Conservation (phyloP, 2,329 filamentous ascomycete genomes). For the Ophiostoma novo-ulmi region DNA sequence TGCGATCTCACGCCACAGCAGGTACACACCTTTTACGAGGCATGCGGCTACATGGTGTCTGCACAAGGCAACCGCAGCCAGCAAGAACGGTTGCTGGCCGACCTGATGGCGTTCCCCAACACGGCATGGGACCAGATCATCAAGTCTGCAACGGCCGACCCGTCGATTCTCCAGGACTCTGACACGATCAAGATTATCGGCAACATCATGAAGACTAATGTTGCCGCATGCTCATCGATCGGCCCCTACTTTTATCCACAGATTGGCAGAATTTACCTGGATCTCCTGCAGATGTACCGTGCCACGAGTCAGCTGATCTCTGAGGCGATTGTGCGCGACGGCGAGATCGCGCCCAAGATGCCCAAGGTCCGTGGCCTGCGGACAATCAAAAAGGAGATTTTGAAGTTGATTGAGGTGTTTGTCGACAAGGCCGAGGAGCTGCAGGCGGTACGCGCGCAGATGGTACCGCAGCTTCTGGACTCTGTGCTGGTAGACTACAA, state of each 20-base stretch:
- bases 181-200: slow-evolving; percentile 98
- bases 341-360: slow-evolving; percentile 82
- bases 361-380: slow-evolving; percentile 90
- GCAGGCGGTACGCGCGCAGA: slow-evolving; percentile 85
- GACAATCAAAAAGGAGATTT: slow-evolving; percentile 98
- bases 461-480: slow-evolving; percentile 93
- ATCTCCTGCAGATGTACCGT: slow-evolving; percentile 99
- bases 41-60: slow-evolving; percentile 98
- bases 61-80: slow-evolving; percentile 92
- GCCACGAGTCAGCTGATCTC: slow-evolving; percentile 96
- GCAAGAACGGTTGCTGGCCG: slow-evolving; percentile 84
- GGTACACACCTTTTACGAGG: slow-evolving; percentile 98
- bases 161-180: slow-evolving; percentile 78
- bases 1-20: slow-evolving; percentile 93
- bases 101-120: slow-evolving; percentile 92
- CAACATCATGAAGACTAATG: slow-evolving; percentile 99
- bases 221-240: slow-evolving; percentile 95
- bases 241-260: slow-evolving; percentile 97
- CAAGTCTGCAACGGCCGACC: slow-evolving; percentile 75
- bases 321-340: slow-evolving; percentile 79
- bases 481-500: slow-evolving; percentile 95
- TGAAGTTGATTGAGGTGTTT: slow-evolving; percentile 97
- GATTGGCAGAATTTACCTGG: slow-evolving; percentile 93
- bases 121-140: slow-evolving; percentile 95
- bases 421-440: slow-evolving; percentile 97